Conservation (phyloP, 2,329 filamentous ascomycete genomes). For the Xylaria sp. region DNA sequence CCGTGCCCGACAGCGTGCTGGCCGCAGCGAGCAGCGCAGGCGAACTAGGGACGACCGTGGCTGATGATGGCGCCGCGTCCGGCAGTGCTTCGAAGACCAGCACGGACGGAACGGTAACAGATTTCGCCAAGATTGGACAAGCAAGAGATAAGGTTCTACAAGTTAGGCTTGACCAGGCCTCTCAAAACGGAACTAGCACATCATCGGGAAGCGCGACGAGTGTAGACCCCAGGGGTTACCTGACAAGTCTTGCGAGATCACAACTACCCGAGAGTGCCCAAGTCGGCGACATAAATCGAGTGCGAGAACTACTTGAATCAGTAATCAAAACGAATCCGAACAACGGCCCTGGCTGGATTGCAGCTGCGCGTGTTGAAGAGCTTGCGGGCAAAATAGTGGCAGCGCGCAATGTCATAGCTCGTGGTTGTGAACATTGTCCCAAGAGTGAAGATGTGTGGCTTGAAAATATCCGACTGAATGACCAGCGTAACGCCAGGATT, state of each 20-base stretch:
- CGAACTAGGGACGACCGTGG: slow-evolving; percentile 87
- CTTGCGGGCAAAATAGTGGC: slow-evolving; percentile 89
- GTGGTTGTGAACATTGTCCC: slow-evolving; percentile 88
- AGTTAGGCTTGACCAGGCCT: slow-evolving; percentile 90
- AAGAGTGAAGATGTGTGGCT: slow-evolving; percentile 96
- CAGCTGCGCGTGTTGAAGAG: slow-evolving; percentile 89
- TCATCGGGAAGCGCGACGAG: slow-evolving; percentile 82
- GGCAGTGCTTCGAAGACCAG: slow-evolving; percentile 42
- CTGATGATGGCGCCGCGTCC: slow-evolving; percentile 71
- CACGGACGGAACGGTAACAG: slow-evolving; percentile 91
- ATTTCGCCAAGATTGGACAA: slow-evolving; percentile 96
- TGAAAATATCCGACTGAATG: slow-evolving; percentile 92
- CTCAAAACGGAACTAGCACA: slow-evolving; percentile 69
- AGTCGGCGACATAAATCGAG: slow-evolving; percentile 94
- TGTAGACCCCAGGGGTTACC: slow-evolving; percentile 94
- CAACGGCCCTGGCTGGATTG: slow-evolving; percentile 95
- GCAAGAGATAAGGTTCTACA: slow-evolving; percentile 95
- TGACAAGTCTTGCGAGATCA: slow-evolving; percentile 86
- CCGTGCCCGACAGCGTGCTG: slow-evolving; percentile 93
- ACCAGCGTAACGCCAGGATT: slow-evolving; percentile 90
- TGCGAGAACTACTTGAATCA: slow-evolving; percentile 89
- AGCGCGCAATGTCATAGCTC: slow-evolving; percentile 84
- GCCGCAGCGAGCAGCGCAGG: slow-evolving; percentile 80
- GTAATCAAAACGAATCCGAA: slow-evolving; percentile 97
- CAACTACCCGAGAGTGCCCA: slow-evolving; percentile 80